Evolutionary conservation across 352 stramenopile genomes (phyloP).

Genomic region (Phytopythium chamaehyphon): DNA sequence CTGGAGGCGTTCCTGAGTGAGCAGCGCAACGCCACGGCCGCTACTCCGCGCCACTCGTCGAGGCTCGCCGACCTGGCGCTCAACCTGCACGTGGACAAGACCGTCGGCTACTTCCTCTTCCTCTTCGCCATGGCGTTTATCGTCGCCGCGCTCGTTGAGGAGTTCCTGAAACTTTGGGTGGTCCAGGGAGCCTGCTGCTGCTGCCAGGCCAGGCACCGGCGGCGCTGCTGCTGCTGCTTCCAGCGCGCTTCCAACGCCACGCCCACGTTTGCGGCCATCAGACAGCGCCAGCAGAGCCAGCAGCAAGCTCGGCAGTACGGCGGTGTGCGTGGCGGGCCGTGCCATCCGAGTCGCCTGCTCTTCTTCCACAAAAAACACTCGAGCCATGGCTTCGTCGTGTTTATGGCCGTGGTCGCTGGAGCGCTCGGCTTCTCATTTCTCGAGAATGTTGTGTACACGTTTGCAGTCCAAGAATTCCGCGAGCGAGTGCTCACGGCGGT

Average conservation of each 20-base stretch:
- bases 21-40: background rate
- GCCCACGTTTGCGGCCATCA: constrained; percentile 19
- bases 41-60: constrained; percentile 12
- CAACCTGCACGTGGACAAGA: constrained; percentile 50
- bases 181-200: constrained; percentile 50
- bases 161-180: constrained; percentile 65
- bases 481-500: constrained; percentile 34
- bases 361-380: constrained; percentile 35
- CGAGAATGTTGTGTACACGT: constrained; percentile 56
- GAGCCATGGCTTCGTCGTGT: constrained; percentile 57
- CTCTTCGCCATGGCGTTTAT: constrained; percentile 47
- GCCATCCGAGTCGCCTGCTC: constrained; percentile 42
- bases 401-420: constrained; percentile 43
- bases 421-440: constrained; percentile 57
- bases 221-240: constrained; percentile 9
- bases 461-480: constrained; percentile 22
- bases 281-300: constrained; percentile 16
- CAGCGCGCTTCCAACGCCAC: background rate
- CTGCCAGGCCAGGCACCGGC: constrained; percentile 1
- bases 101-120: constrained; percentile 58
- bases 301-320: constrained; percentile 12
- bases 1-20: constrained; percentile 27
- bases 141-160: constrained; percentile 59
- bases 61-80: constrained; percentile 39
- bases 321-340: constrained; percentile 35